A percentile compares a stretch with the other conserved stretches of the same genome.
Conservation (phyloP, 495 filamentous ascomycete species). For the Umbilicaria muhlenbergii region DNA sequence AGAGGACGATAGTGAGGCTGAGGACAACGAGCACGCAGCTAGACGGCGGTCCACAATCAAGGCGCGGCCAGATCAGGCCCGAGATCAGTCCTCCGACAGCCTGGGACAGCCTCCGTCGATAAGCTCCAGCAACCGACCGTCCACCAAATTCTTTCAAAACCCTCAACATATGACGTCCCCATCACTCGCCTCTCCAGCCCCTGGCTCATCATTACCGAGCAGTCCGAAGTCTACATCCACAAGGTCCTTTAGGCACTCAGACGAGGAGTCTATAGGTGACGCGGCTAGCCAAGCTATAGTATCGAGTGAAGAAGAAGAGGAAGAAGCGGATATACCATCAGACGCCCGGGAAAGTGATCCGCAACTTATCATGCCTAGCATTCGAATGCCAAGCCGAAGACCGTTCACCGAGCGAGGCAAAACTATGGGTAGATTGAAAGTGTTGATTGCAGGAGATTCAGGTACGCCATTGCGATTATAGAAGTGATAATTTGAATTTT, state of each 20-base stretch:
- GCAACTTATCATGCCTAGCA: constrained; percentile 94
- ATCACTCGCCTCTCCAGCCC: constrained; percentile 23
- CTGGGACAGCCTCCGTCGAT: background rate
- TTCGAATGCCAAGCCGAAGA: constrained; percentile 82
- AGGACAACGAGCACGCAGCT: constrained; percentile 13
- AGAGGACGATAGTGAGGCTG: constrained; percentile 16
- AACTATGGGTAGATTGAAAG: constrained; percentile 69
- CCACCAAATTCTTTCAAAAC: constrained; percentile 12
- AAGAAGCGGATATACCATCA: constrained; percentile 18
- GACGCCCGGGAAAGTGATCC: constrained; percentile 38
- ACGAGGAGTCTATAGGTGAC: constrained; percentile 37
- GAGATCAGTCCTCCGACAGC: constrained; percentile 14
- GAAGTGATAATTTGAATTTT: background rate
- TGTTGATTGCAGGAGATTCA: constrained; percentile 70
- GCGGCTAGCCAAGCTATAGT: constrained; percentile 30
- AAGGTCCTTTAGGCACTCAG: constrained; percentile 30
- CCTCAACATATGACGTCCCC: constrained; percentile 27
- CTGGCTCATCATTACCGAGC: constrained; percentile 32
- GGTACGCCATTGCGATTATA: constrained; percentile 32
- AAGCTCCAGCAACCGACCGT: background rate
- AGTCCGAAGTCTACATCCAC: constrained; percentile 36
- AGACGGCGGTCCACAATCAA: constrained; percentile 24
- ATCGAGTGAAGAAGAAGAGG: constrained; percentile 30
- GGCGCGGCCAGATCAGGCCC: constrained; percentile 10
- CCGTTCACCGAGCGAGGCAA: constrained; percentile 85